A percentile compares a stretch with the other conserved stretches of the same genome.
These are phyloP conservation scores for Peniophora sp. DNA, from an alignment of 1,284 basidiomycete species.

Conservation along the genomic window DNA sequence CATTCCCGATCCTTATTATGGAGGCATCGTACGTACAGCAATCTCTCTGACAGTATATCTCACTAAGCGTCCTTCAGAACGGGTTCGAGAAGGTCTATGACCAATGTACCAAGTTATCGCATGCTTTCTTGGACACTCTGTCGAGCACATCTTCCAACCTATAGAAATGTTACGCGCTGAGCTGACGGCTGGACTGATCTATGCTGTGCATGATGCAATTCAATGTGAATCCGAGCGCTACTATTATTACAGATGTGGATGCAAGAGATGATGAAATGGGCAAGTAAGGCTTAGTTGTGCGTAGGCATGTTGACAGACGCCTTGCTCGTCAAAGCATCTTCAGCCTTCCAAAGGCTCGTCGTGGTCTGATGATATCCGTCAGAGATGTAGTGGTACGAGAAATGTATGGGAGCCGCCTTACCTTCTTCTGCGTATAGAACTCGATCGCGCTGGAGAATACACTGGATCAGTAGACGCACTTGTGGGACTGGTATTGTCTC, in stretches of 20 bases:
- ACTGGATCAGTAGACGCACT: not conserved
- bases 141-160: slow-evolving; percentile 18
- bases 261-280: not conserved
- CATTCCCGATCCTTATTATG: slow-evolving; percentile 72
- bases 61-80: slow-evolving; percentile 21
- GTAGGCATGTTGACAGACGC: slow-evolving; percentile 84
- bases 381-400: not conserved
- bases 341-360: slow-evolving; percentile 76
- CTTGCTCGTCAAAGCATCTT: slow-evolving; percentile 71
- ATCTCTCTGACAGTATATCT: not conserved
- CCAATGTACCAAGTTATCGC: slow-evolving; percentile 58
- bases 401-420: slow-evolving; percentile 15
- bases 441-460: slow-evolving; percentile 57
- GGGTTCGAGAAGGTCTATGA: slow-evolving; percentile 56
- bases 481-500: slow-evolving; percentile 11
- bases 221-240: too few relatives aligned
- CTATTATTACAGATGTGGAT: not conserved
- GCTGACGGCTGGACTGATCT: too few relatives aligned
- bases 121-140: slow-evolving; percentile 68
- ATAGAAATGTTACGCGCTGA: too few relatives aligned
- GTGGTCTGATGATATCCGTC: slow-evolving; percentile 46
- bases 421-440: slow-evolving; percentile 90
- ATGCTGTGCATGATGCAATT: too few relatives aligned
- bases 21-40: slow-evolving; percentile 40
- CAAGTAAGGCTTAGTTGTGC: slow-evolving; percentile 36